These are phyloP conservation scores for Cryptococcus sp. DNA, from an alignment of 1,284 basidiomycete genomes.

Conservation along the genomic window DNA sequence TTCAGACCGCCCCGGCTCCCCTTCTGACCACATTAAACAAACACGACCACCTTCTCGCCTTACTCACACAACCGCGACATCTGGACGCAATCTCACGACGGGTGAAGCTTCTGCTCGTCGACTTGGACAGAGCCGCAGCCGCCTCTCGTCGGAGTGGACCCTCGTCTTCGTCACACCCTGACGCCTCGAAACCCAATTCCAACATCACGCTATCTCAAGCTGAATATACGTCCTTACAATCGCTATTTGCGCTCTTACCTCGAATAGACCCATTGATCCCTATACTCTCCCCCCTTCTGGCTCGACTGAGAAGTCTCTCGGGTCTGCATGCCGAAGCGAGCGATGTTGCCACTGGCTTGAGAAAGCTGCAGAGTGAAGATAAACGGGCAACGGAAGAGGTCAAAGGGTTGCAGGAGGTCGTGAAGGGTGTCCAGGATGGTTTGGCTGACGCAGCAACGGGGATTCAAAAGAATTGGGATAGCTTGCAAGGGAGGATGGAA, in stretches of 20 bases:
- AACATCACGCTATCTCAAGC: constrained; percentile 55
- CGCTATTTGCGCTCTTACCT: constrained; percentile 69
- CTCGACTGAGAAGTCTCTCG: constrained; percentile 79
- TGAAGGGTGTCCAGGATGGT: constrained; percentile 71
- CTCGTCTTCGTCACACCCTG: constrained; percentile 46
- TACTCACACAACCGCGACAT: constrained; percentile 93
- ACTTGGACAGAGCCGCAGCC: constrained; percentile 81
- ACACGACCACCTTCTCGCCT: constrained; percentile 71
- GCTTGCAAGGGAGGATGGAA: constrained; percentile 62
- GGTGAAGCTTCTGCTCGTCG: constrained; percentile 86
- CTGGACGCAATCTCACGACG: constrained; percentile 94
- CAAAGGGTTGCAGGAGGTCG: constrained; percentile 67
- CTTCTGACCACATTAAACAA: constrained; percentile 77
- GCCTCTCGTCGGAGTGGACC: constrained; percentile 48
- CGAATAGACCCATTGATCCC: constrained; percentile 84
- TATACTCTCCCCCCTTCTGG: constrained; percentile 86
- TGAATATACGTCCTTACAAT: constrained; percentile 60
- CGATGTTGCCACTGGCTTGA: constrained; percentile 63
- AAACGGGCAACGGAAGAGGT: constrained; percentile 64
- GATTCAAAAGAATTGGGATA: constrained; percentile 67
- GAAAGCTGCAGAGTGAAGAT: constrained; percentile 71
- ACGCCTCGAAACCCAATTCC: constrained; percentile 10
- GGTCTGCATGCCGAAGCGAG: constrained; percentile 78
- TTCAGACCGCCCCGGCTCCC: constrained; percentile 67
- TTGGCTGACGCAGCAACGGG: constrained; percentile 68